Percentiles rank a stretch among this genome's conserved stretches.
Evolutionary conservation across 352 stramenopile genomes (phyloP).

Genomic region (Thraustochytrium striatum): DNA sequence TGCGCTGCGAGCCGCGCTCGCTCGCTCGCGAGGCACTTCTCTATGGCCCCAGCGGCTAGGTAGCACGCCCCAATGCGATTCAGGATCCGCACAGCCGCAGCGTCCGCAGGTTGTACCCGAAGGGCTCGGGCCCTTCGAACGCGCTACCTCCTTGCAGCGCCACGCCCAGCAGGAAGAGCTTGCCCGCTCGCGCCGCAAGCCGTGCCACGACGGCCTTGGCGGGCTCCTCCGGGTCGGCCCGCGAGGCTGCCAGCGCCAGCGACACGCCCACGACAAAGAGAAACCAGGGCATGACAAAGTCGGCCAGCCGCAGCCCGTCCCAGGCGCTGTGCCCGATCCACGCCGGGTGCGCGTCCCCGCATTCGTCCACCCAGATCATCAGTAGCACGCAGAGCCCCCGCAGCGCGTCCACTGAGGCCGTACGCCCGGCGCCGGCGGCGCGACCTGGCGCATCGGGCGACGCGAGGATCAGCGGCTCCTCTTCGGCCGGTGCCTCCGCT

Average conservation of each 20-base stretch:
- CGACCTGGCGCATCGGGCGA: no score
- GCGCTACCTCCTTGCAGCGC: neutral
- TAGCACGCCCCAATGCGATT: neutral
- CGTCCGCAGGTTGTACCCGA: neutral
- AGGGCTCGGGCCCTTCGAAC: neutral
- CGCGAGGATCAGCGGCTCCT: no score
- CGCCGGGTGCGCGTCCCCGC: neutral
- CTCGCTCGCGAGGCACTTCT: neutral
- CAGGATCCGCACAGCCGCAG: neutral
- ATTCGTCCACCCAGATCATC: slow-evolving; percentile 37
- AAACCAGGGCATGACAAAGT: slow-evolving; percentile 39
- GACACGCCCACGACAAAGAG: slow-evolving; percentile 25
- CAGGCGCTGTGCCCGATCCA: slow-evolving; percentile 22
- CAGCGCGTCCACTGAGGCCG: slow-evolving; percentile 12
- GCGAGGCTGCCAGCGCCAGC: neutral
- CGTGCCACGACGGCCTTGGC: neutral
- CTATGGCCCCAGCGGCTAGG: neutral
- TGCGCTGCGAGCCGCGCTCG: neutral
- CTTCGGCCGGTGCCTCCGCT: no score
- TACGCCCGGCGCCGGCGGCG: no score
- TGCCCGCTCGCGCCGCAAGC: neutral
- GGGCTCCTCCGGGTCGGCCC: neutral
- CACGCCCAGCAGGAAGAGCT: neutral
- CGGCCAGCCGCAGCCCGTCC: slow-evolving; percentile 16
- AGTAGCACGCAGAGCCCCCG: neutral